Evolutionary conservation across 805 yeast genomes (phyloP).

Genomic region (Cyberlindnera mycetangii): DNA sequence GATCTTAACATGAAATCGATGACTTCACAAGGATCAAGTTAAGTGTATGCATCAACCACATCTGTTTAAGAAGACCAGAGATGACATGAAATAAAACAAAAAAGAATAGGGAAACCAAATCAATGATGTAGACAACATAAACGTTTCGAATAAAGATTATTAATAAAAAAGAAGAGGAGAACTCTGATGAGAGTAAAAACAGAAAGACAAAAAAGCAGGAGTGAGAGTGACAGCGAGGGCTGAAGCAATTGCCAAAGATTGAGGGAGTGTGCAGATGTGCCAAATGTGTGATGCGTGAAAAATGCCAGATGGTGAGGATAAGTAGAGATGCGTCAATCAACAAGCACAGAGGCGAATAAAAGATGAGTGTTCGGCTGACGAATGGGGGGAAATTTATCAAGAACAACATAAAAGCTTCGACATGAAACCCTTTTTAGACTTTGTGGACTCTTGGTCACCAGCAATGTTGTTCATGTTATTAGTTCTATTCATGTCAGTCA

Average conservation of each 20-base stretch:
- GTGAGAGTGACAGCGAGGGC: background rate
- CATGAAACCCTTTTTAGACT: slow-evolving; percentile 25
- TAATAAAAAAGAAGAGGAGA: too few species aligned
- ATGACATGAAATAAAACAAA: background rate
- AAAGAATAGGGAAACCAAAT: too few species aligned
- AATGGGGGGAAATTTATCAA: too few species aligned
- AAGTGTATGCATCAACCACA: background rate
- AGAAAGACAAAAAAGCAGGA: background rate
- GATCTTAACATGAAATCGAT: too few species aligned
- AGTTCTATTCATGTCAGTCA: slow-evolving; percentile 20
- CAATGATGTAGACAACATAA: background rate
- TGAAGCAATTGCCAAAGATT: too few species aligned
- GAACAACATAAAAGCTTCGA: slow-evolving; percentile 27
- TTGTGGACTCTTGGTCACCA: slow-evolving; percentile 18
- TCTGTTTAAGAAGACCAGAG: background rate
- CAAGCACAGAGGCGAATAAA: background rate
- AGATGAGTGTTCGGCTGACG: too few species aligned
- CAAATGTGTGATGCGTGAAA: too few species aligned
- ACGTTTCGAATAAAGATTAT: background rate
- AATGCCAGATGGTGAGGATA: too few species aligned
- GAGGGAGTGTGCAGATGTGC: background rate
- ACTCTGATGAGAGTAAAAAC: too few species aligned
- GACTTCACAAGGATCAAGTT: too few species aligned
- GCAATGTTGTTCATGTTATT: slow-evolving; percentile 16
- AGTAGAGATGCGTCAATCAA: background rate